Evolutionary conservation across 345 rosid species (phyloP), one percentile per base, ranked within the genome.

Genomic region (Linum lewisii): DNA sequence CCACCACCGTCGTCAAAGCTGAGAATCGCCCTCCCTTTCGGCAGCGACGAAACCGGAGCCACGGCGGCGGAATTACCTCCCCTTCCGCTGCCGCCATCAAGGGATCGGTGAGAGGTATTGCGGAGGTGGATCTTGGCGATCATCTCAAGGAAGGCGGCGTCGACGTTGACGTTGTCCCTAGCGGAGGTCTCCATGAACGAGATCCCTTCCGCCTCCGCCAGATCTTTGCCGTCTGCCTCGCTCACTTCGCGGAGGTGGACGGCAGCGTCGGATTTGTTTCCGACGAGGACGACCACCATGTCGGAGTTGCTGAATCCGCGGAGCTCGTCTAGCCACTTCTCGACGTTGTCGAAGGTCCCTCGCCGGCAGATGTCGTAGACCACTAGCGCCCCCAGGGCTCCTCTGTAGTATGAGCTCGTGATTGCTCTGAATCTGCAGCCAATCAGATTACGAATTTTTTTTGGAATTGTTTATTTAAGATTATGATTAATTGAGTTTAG

Each of bases 141-240:
- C 90, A 90, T 81, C 59, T 71, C 76, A 24, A 80, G 14, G 64
- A 89, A 86, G 6, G 97, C 90, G 60, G 79, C 88, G 36, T 86
- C 88, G 0, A 89, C 95, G 44, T 87, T 87, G 58, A 79, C 49
- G 56, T 85, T 87, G 53, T 85, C 80, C 67, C 82, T 50, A 3
- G 95, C 97, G 4, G 95, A 90, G 2, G 95, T 89, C 60, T 89
- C 92, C 67, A 81, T 74, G 75, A 89, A 89, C 69, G 77, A 86
- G 1, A 87, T 63, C 24, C 79, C 74, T 60, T 90, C 89, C 5
- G 58, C 20, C 66, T 83, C 87, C 8, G 95, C 97, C 2, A 83
- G 38, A 42, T 14, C 54, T 58, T 75, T 75, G 2, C 88, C 97
- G 24, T 84, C 95, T 50, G 77, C 88, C 54, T 72, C 84, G 0